phyloP scores from a whole-genome alignment of 805 yeast genomes.

The fission yeast (Schizosaccharomyces pombe) region ASM294v3 CU329670.1:4062501-4063000 shows the following conservation, averaged over 20 bases:
- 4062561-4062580: slow-evolving; percentile 58
- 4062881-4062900: too few species aligned
- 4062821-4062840: background rate
- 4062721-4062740: slow-evolving; percentile 57
- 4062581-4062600: slow-evolving; percentile 38
- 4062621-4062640: slow-evolving; percentile 80
- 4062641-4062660: slow-evolving; percentile 96
- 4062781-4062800: background rate
- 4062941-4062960: background rate
- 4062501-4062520: slow-evolving; percentile 89
- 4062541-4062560: slow-evolving; percentile 75
- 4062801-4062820: background rate
- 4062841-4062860: background rate
- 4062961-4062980: slow-evolving; percentile 1
- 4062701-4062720: slow-evolving; percentile 73
- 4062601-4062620: slow-evolving; percentile 79
- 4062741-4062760: slow-evolving; percentile 56
- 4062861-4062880: background rate
- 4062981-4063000: background rate
- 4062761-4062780: slow-evolving; percentile 30
- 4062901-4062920: too few species aligned
- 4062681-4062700: slow-evolving; percentile 74
- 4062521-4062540: slow-evolving; percentile 73
- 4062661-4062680: slow-evolving; percentile 65
- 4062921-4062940: too few species aligned